Conservation (phyloP, 768 basidiomycete genomes). For the Trichaptum fuscoviolaceum region DNA sequence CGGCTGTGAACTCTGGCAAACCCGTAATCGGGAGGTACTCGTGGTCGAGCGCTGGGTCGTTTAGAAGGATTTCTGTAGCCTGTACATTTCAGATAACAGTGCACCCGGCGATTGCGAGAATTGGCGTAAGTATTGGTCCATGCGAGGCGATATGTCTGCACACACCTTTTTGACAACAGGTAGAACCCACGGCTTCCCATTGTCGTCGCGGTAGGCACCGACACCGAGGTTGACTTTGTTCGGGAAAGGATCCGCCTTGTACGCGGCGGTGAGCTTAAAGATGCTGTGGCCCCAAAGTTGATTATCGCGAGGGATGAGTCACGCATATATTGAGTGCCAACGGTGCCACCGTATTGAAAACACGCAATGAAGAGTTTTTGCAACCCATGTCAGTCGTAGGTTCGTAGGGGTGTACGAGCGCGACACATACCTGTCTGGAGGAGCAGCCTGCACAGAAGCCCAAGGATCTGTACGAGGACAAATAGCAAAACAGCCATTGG, state of each 20-base stretch:
- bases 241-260: constrained; percentile 70
- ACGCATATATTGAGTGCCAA: background rate
- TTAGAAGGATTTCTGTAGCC: constrained; percentile 70
- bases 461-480: constrained; percentile 50
- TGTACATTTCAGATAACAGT: constrained; percentile 21
- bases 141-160: constrained; percentile 3
- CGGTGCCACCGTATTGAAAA: background rate
- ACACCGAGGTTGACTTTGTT: constrained; percentile 90
- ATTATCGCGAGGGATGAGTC: background rate
- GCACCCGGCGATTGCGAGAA: background rate
- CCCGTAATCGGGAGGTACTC: constrained; percentile 93
- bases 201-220: constrained; percentile 86
- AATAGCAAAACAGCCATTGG: background rate
- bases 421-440: constrained; percentile 66
- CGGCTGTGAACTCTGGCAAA: constrained; percentile 72
- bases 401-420: background rate
- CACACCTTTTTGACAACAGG: constrained; percentile 85
- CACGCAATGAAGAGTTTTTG: background rate
- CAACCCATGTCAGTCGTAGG: background rate
- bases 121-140: constrained; percentile 2
- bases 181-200: constrained; percentile 87
- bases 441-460: constrained; percentile 74
- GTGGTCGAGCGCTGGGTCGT: constrained; percentile 73
- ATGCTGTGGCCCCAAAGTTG: constrained; percentile 45
- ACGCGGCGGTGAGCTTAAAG: constrained; percentile 86